These are phyloP conservation scores for Leptodontidium sp. DNA, from an alignment of 2,329 filamentous ascomycete genomes.

Conservation along the genomic window DNA sequence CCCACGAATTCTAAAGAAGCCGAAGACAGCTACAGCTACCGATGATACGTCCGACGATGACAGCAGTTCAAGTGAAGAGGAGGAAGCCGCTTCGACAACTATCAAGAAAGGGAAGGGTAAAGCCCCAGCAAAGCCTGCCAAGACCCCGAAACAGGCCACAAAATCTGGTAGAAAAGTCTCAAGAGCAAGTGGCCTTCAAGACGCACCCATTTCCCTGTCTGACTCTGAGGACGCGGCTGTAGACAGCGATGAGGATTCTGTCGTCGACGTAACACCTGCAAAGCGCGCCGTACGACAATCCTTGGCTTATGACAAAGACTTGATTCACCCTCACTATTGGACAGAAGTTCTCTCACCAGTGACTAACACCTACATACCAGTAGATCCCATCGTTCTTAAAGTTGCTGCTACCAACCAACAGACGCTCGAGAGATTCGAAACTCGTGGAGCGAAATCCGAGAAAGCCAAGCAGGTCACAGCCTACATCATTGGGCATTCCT, in stretches of 20 bases:
- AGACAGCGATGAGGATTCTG: slow-evolving; percentile 61
- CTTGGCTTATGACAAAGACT: slow-evolving; percentile 74
- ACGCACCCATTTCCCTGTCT: slow-evolving; percentile 52
- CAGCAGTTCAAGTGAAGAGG: slow-evolving; percentile 36
- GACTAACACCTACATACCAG: slow-evolving; percentile 79
- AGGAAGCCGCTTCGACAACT: slow-evolving; percentile 36
- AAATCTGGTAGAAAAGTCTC: slow-evolving; percentile 38
- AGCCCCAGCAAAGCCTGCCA: slow-evolving; percentile 34
- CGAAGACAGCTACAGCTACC: slow-evolving; percentile 28
- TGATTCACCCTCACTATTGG: slow-evolving; percentile 92
- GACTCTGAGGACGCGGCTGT: slow-evolving; percentile 59
- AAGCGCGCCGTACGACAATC: slow-evolving; percentile 33
- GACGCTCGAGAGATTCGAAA: slow-evolving; percentile 78
- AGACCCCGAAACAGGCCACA: slow-evolving; percentile 30
- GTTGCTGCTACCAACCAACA: slow-evolving; percentile 77
- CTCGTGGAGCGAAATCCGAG: slow-evolving; percentile 83
- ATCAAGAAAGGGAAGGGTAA: slow-evolving; percentile 38
- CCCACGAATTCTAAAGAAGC: slow-evolving; percentile 40
- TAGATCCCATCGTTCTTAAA: slow-evolving; percentile 75
- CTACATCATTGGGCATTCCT: slow-evolving; percentile 84
- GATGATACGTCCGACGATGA: slow-evolving; percentile 28
- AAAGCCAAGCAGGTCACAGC: slow-evolving; percentile 88
- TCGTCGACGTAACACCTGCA: slow-evolving; percentile 59
- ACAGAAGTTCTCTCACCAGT: slow-evolving; percentile 86
- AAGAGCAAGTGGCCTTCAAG: slow-evolving; percentile 43